Conservation (phyloP, 441 rosid genomes). For the Omphalea diandra region DNA sequence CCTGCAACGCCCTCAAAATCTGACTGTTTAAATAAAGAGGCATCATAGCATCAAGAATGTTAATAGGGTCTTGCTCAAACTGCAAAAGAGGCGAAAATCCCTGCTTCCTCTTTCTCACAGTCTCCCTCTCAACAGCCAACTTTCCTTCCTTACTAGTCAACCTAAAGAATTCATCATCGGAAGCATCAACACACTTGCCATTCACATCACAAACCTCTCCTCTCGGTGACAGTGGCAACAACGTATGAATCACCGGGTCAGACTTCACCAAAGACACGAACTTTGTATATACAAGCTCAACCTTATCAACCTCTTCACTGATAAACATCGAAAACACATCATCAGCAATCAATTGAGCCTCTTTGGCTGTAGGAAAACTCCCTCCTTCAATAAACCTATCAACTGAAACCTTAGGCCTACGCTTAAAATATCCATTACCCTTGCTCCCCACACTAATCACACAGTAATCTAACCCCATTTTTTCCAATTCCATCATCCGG, state of each 20-base stretch:
- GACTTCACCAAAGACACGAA: constrained; percentile 70
- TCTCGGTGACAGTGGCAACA: constrained; percentile 67
- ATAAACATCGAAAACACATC: constrained; percentile 73
- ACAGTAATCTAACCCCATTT: constrained; percentile 53
- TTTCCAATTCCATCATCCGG: constrained; percentile 57
- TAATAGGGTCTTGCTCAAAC: constrained; percentile 87
- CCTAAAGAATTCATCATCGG: constrained; percentile 71
- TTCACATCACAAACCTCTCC: constrained; percentile 69
- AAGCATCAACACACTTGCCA: constrained; percentile 73
- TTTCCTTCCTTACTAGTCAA: constrained; percentile 73
- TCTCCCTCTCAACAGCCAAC: constrained; percentile 60
- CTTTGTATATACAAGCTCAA: constrained; percentile 80
- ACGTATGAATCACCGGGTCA: constrained; percentile 68
- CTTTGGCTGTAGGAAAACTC: constrained; percentile 70
- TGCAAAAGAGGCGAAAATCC: constrained; percentile 56
- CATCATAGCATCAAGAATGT: constrained; percentile 84
- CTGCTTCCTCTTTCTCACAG: constrained; percentile 33
- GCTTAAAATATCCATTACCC: constrained; percentile 66
- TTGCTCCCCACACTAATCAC: constrained; percentile 76
- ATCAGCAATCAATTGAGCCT: constrained; percentile 81
- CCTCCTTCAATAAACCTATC: constrained; percentile 58
- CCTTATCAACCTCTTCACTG: constrained; percentile 81
- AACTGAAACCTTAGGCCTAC: constrained; percentile 61
- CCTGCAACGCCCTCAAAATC: constrained; percentile 86
- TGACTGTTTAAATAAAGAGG: constrained; percentile 83